These are phyloP conservation scores for Cyclotella baltica DNA, from an alignment of 108 stramenopile genomes.

Conservation along the genomic window DNA sequence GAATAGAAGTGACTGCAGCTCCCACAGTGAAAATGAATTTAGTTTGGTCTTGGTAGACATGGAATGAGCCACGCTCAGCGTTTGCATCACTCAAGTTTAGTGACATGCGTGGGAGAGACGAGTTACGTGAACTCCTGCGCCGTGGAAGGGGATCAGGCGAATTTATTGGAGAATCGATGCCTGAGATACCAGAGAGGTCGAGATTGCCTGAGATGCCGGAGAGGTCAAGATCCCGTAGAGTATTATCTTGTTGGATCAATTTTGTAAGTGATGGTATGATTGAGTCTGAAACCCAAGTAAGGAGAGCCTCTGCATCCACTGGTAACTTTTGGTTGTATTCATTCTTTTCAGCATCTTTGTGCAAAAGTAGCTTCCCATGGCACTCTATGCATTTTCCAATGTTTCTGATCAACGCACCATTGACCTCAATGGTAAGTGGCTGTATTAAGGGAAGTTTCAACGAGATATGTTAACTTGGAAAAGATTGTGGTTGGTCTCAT, in stretches of 20 bases:
- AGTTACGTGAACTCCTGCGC: conserved; percentile 26
- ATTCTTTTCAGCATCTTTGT: conserved; percentile 60
- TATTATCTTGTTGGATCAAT: conserved; percentile 28
- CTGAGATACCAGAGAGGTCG: conserved; percentile 72
- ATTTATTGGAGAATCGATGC: conserved; percentile 34
- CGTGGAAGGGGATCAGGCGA: conserved; percentile 20
- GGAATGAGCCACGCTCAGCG: conserved; percentile 17
- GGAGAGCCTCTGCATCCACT: conserved; percentile 43
- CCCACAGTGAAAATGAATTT: conserved; percentile 8
- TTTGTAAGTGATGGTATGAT: conserved; percentile 65
- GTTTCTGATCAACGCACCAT: conserved; percentile 21
- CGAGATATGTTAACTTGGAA: not conserved
- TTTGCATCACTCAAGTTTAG: conserved; percentile 18
- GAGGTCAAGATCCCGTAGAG: conserved; percentile 64
- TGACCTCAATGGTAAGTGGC: conserved; percentile 9
- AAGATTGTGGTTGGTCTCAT: too few species aligned
- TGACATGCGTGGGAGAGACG: conserved; percentile 12
- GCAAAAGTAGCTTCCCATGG: conserved; percentile 74
- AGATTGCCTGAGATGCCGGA: conserved; percentile 71
- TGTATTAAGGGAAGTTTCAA: not conserved
- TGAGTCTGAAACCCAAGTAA: conserved; percentile 70
- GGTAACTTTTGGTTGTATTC: conserved; percentile 37
- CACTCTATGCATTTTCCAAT: conserved; percentile 52
- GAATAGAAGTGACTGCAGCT: conserved; percentile 21
- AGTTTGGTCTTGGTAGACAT: conserved; percentile 30